Percentiles rank a stretch among this genome's conserved stretches.
Conservation (phyloP, 768 basidiomycete species). For the Auriscalpium microsporum region DNA sequence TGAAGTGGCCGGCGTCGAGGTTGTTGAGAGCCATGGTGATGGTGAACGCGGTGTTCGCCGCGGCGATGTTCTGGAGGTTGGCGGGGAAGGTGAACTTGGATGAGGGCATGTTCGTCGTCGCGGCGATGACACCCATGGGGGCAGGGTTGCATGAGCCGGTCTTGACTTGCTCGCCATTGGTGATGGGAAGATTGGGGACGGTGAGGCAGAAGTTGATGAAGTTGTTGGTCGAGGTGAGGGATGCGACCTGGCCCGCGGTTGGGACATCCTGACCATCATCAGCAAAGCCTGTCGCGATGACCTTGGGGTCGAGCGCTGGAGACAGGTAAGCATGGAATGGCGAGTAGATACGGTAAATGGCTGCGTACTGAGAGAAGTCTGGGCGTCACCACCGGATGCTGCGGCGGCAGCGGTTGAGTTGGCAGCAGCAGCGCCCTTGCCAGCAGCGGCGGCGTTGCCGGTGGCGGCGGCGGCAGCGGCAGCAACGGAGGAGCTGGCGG, state of each 20-base stretch:
- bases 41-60: slow-evolving; percentile 42
- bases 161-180: slow-evolving; percentile 48
- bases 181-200: slow-evolving; percentile 40
- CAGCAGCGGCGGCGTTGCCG: neutral
- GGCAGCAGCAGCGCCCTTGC: slow-evolving; percentile 6
- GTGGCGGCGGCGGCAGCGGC: slow-evolving; percentile 7
- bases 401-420: slow-evolving; percentile 16
- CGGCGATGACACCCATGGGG: slow-evolving; percentile 51
- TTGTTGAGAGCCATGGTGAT: slow-evolving; percentile 39
- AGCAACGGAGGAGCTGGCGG: slow-evolving; percentile 8
- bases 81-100: slow-evolving; percentile 42
- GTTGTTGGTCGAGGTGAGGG: slow-evolving; percentile 60
- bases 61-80: slow-evolving; percentile 34
- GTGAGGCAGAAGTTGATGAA: slow-evolving; percentile 63
- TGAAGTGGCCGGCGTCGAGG: slow-evolving; percentile 48
- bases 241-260: slow-evolving; percentile 41
- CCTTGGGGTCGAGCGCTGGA: slow-evolving; percentile 33
- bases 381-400: slow-evolving; percentile 29
- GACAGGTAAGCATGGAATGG: neutral
- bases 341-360: neutral
- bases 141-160: slow-evolving; percentile 52
- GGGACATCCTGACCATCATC: slow-evolving; percentile 37
- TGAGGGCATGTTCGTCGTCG: slow-evolving; percentile 42
- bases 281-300: slow-evolving; percentile 49
- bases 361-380: slow-evolving; percentile 32